phyloP scores from a whole-genome alignment of 192 early-diverging fungal genomes.

The Spizellomyces punctatus region DNA sequence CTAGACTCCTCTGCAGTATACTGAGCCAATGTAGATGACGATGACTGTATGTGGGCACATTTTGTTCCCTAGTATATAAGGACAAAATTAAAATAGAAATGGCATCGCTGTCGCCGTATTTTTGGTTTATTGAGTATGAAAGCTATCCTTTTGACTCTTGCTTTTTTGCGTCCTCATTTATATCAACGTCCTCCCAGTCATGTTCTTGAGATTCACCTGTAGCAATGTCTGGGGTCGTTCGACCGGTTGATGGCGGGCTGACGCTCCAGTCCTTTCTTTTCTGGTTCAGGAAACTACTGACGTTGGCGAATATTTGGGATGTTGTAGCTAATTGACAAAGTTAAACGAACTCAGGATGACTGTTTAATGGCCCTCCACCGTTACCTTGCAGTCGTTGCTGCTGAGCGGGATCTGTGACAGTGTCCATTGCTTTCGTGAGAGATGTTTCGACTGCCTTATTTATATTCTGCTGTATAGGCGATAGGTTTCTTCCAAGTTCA shows the following conservation, averaged over 20 bases:
- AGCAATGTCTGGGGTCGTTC: neutral
- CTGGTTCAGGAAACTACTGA: conserved; percentile 29
- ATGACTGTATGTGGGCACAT: neutral
- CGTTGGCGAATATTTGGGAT: conserved; percentile 39
- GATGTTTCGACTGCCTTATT: conserved; percentile 11
- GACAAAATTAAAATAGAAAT: neutral
- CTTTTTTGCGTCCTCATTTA: conserved; percentile 5
- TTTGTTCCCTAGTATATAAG: neutral
- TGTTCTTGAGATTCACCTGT: neutral
- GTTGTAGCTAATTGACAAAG: conserved; percentile 20
- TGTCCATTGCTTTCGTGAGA: conserved; percentile 19
- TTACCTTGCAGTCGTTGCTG: conserved; percentile 30
- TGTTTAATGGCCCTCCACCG: neutral
- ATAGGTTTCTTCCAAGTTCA: conserved; percentile 31
- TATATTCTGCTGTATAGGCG: conserved; percentile 28
- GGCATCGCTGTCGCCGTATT: neutral
- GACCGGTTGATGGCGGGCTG: conserved; percentile 22
- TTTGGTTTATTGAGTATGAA: conserved; percentile 1
- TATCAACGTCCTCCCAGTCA: conserved; percentile 32
- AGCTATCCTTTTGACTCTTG: neutral
- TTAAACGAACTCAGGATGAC: neutral
- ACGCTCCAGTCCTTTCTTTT: conserved; percentile 46
- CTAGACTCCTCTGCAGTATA: neutral
- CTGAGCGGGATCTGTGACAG: conserved; percentile 21
- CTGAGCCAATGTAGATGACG: neutral